Conservation (phyloP, 2,329 filamentous ascomycete species). For the Hysterium pulicare region DNA sequence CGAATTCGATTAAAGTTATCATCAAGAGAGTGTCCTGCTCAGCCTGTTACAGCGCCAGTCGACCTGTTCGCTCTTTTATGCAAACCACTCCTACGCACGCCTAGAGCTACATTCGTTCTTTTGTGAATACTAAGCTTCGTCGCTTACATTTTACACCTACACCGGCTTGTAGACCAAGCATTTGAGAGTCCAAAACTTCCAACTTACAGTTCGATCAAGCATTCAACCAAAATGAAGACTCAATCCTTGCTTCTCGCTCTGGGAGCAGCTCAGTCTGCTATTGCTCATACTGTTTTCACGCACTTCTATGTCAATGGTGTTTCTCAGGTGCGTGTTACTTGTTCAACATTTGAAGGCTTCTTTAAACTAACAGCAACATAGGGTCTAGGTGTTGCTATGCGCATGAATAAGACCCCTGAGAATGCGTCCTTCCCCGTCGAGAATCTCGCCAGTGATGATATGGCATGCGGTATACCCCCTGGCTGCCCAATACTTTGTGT, state of each 20-base stretch:
- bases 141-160: not conserved
- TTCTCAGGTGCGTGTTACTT: conserved; percentile 20
- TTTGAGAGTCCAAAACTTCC: not conserved
- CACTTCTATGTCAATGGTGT: conserved; percentile 33
- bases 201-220: too few species aligned
- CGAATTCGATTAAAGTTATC: too few species aligned
- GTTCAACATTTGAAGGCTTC: too few species aligned
- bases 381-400: conserved; percentile 69
- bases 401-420: conserved; percentile 56
- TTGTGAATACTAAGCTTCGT: conserved; percentile 11
- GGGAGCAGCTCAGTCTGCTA: conserved; percentile 27
- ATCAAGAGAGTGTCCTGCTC: too few species aligned
- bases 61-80: conserved; percentile 15
- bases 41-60: conserved; percentile 30
- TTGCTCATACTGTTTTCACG: conserved; percentile 37
- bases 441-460: conserved; percentile 56
- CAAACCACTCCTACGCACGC: not conserved
- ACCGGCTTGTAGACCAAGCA: conserved; percentile 5
- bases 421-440: conserved; percentile 58
- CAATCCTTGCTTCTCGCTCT: conserved; percentile 31
- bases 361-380: too few species aligned
- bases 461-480: conserved; percentile 64
- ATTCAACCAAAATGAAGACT: conserved; percentile 32
- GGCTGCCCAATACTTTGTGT: too few species aligned
- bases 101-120: conserved; percentile 23